A percentile compares a stretch with the other conserved stretches of the same genome.
Conservation (phyloP, 768 basidiomycete species). For the Tricholoma hemisulphureum region DNA sequence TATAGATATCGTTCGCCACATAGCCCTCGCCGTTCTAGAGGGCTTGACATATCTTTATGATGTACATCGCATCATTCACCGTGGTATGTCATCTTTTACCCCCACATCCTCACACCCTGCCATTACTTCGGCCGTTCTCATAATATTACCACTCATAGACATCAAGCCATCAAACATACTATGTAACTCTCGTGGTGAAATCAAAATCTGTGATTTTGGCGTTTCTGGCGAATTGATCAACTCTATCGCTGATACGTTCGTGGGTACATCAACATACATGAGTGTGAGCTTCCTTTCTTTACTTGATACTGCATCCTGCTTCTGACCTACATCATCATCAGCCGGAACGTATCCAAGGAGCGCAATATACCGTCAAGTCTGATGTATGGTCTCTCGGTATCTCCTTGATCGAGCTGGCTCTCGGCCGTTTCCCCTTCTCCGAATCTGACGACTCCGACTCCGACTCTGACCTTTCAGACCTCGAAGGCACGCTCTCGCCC, state of each 20-base stretch:
- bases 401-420: constrained; percentile 92
- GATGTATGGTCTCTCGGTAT: constrained; percentile 99
- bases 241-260: constrained; percentile 98
- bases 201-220: constrained; percentile 99
- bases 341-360: constrained; percentile 99
- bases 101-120: neutral
- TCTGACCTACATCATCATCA: constrained; percentile 32
- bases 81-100: constrained; percentile 57
- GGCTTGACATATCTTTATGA: constrained; percentile 98
- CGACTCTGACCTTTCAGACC: constrained; percentile 77
- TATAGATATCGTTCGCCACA: constrained; percentile 88
- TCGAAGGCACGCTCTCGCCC: constrained; percentile 80
- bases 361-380: constrained; percentile 97
- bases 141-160: constrained; percentile 49
- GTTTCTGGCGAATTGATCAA: constrained; percentile 99
- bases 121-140: neutral
- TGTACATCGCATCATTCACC: constrained; percentile 95
- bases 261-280: constrained; percentile 99
- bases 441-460: constrained; percentile 75
- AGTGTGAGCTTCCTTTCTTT: constrained; percentile 62
- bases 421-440: constrained; percentile 96
- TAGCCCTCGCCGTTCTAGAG: constrained; percentile 92
- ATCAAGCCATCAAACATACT: constrained; percentile 99
- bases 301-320: constrained; percentile 7
- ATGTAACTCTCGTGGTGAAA: constrained; percentile 89